These are phyloP conservation scores for Lunularia cruciata DNA, from an alignment of 225 moss, liverwort and hornwort species.

Conservation along the genomic window DNA sequence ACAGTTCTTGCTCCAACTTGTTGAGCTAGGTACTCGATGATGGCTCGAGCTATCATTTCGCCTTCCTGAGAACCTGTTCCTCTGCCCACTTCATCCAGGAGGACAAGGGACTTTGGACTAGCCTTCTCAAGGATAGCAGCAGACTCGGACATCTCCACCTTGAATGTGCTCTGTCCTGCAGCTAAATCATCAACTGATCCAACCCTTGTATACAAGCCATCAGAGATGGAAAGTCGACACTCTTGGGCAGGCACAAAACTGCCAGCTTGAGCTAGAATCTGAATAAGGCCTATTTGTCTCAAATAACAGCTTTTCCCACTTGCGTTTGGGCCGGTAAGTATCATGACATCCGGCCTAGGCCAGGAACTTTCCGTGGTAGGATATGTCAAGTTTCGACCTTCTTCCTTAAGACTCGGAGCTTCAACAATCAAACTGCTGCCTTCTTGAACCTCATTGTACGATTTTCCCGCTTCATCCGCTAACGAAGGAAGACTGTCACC, in stretches of 20 bases:
- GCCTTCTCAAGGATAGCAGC: slow-evolving; percentile 65
- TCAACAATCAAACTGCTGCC: neutral
- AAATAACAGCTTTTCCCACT: slow-evolving; percentile 79
- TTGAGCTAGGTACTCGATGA: slow-evolving; percentile 71
- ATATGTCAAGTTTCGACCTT: slow-evolving; percentile 26
- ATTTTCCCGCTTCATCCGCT: neutral
- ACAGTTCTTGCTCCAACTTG: slow-evolving; percentile 60
- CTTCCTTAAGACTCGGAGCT: neutral
- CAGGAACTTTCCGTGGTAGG: slow-evolving; percentile 52
- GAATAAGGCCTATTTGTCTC: slow-evolving; percentile 68
- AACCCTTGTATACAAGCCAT: slow-evolving; percentile 65
- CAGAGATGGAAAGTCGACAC: slow-evolving; percentile 55
- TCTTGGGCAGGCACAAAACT: slow-evolving; percentile 63
- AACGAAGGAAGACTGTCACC: neutral
- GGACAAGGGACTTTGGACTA: slow-evolving; percentile 60
- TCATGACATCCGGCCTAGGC: slow-evolving; percentile 69
- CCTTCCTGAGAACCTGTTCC: slow-evolving; percentile 72
- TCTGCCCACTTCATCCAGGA: slow-evolving; percentile 70
- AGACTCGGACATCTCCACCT: slow-evolving; percentile 66
- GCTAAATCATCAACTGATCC: slow-evolving; percentile 74
- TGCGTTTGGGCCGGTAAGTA: slow-evolving; percentile 72
- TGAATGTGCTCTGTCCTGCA: slow-evolving; percentile 73
- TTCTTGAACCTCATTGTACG: neutral
- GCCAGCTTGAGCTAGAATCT: slow-evolving; percentile 62
- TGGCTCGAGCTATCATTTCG: slow-evolving; percentile 60